phyloP scores from a whole-genome alignment of 208 protist species.

The Acanthamoeba lenticulata region DNA sequence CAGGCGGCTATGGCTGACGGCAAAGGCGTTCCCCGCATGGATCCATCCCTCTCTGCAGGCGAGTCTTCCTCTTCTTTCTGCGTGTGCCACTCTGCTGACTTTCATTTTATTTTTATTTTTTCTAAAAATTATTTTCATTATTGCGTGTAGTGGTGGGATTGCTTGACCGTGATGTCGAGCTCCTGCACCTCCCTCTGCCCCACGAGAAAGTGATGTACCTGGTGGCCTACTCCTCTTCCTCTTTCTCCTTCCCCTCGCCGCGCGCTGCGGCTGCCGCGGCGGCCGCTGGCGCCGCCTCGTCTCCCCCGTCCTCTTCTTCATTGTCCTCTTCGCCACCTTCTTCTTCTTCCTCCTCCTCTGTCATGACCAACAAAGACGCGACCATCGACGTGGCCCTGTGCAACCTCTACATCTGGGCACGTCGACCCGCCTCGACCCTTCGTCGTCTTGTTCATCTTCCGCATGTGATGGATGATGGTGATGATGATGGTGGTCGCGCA shows the following conservation, averaged over 20 bases:
- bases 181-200: not conserved
- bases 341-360: too few relatives aligned
- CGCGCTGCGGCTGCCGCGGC: not conserved
- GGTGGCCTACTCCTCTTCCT: not conserved
- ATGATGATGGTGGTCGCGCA: not conserved
- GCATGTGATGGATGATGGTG: not conserved
- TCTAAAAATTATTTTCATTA: not conserved
- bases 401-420: slow-evolving; percentile 14
- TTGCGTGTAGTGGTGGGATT: not conserved
- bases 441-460: too few relatives aligned
- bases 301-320: too few relatives aligned
- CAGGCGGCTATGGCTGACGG: not conserved
- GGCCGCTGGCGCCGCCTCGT: too few relatives aligned
- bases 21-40: not conserved
- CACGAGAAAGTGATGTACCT: slow-evolving; percentile 27
- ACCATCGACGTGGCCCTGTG: not conserved
- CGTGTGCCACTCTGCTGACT: too few relatives aligned
- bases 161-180: not conserved
- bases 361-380: not conserved
- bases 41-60: not conserved
- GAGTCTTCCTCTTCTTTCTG: too few relatives aligned
- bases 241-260: not conserved
- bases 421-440: not conserved
- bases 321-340: too few relatives aligned
- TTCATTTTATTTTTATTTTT: not conserved